Base-by-base conservation (phyloP, 106 monocot species). In the Platanthera zijinensis region DNA sequence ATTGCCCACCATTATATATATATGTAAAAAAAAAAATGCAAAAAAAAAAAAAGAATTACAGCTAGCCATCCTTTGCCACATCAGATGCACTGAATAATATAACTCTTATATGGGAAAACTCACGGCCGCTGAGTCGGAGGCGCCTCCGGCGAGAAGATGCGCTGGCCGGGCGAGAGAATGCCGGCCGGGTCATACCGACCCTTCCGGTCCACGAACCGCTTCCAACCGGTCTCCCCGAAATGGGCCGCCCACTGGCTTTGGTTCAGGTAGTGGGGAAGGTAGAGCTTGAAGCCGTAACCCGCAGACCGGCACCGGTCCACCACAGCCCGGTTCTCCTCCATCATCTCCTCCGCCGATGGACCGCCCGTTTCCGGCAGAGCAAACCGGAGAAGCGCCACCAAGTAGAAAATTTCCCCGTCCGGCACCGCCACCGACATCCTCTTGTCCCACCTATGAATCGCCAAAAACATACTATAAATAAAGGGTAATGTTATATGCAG, bases 301-400 rank as follows among this genome's bases (percentile, higher is more conserved):
- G 87, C 86, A 74, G 80, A 51, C 13, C 48, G 71, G 74, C 97
- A 97, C 70, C 71, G 56, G 32, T 79, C 54, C 48, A 94, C 32
- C 75, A 97, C 88, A 69, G 84, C 67, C 17, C 76, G 71, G 87
- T 97, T 97, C 86, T 94, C 87, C 12, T 85, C 83, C 19, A 90
- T 76, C 78, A 91, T 50, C 19, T 89, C 89, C 28, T 86, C 85
- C 30, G 71, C 82, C 17, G 86, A 47, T 54, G 88, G 89, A 1
- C 89, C 97, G 22, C 69, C 86, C 1, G 93, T 85, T 63, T 49
- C 80, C 50, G 91, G 87, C 76, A 71, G 73, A 78, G 57, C 82
- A 83, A 86, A 94, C 48, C 97, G 86, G 9, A 97, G 91, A 82
- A 97, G 79, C 74, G 97, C 97, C 68, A 97, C 94, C 76, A 97